A percentile compares a stretch with the other conserved stretches of the same genome.
These are phyloP conservation scores for Houttuynia cordata DNA, from an alignment of 164 flowering plant genomes.

Conservation along the genomic window DNA sequence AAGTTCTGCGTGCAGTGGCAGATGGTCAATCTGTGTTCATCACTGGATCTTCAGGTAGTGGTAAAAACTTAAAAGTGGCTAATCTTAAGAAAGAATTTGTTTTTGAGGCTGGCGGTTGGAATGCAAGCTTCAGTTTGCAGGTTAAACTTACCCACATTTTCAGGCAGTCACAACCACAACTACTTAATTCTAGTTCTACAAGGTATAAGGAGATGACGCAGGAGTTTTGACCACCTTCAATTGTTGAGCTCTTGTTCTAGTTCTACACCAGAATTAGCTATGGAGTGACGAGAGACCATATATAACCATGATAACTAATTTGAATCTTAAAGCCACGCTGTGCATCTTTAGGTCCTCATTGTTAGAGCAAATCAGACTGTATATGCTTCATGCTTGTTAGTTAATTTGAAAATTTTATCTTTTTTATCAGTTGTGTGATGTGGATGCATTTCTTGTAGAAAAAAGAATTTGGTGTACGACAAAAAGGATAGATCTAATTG, in stretches of 20 bases:
- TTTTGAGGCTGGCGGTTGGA: constrained; percentile 62
- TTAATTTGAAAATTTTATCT: too few relatives aligned
- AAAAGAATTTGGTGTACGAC: too few relatives aligned
- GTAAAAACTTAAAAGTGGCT: constrained; percentile 18
- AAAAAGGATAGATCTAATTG: too few relatives aligned
- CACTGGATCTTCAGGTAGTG: constrained; percentile 57
- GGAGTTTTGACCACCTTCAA: constrained; percentile 16
- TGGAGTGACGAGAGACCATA: constrained; percentile 18
- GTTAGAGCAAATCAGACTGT: too few relatives aligned
- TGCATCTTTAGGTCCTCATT: too few relatives aligned
- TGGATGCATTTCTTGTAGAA: too few relatives aligned
- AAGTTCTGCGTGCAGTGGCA: constrained; percentile 19
- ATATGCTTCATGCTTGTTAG: too few relatives aligned
- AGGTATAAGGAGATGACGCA: constrained; percentile 36
- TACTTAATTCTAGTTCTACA: constrained; percentile 43
- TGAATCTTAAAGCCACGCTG: too few relatives aligned
- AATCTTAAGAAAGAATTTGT: constrained; percentile 26
- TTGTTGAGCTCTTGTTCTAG: constrained; percentile 20
- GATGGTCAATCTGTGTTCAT: constrained; percentile 43
- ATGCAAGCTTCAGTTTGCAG: constrained; percentile 35
- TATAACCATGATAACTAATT: too few relatives aligned
- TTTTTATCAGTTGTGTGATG: too few relatives aligned
- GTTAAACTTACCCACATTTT: constrained; percentile 36
- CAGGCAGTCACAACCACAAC: constrained; percentile 31
- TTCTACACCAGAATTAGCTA: neutral